Conservation (phyloP, 345 rosid genomes). For the Lepidium didymum region DNA sequence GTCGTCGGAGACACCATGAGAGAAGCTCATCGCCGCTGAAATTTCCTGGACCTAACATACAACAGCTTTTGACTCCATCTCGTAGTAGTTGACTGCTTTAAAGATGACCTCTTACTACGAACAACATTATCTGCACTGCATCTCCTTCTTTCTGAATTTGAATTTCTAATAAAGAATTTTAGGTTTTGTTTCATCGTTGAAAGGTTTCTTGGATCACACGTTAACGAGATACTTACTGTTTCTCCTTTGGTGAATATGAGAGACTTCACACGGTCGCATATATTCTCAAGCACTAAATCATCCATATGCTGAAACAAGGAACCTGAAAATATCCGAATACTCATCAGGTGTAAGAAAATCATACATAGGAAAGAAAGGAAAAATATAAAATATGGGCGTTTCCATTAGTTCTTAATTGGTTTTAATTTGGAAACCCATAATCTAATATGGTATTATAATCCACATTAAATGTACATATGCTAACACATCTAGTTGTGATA, state of each 20-base stretch:
- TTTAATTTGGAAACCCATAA: too few relatives aligned
- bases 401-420: too few relatives aligned
- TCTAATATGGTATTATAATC: too few relatives aligned
- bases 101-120: conserved; percentile 94
- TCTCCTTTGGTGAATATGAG: conserved; percentile 95
- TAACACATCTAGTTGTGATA: too few relatives aligned
- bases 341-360: too few relatives aligned
- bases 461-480: too few relatives aligned
- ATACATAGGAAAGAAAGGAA: too few relatives aligned
- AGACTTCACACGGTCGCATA: conserved; percentile 90
- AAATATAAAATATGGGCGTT: too few relatives aligned
- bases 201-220: neutral
- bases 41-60: conserved; percentile 98
- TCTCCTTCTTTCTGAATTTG: conserved; percentile 93
- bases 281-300: conserved; percentile 85
- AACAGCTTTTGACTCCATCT: conserved; percentile 79
- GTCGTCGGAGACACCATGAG: conserved; percentile 87
- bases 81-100: conserved; percentile 90
- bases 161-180: neutral
- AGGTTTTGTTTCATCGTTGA: neutral
- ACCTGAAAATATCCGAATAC: conserved; percentile 54
- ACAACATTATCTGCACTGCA: conserved; percentile 88
- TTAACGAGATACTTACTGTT: conserved; percentile 44
- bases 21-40: conserved; percentile 95
- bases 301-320: conserved; percentile 97